A percentile compares a stretch with the other conserved stretches of the same genome.
phyloP scores from a whole-genome alignment of 306 rosid species.

The Cyclanthera cordifolia region DNA sequence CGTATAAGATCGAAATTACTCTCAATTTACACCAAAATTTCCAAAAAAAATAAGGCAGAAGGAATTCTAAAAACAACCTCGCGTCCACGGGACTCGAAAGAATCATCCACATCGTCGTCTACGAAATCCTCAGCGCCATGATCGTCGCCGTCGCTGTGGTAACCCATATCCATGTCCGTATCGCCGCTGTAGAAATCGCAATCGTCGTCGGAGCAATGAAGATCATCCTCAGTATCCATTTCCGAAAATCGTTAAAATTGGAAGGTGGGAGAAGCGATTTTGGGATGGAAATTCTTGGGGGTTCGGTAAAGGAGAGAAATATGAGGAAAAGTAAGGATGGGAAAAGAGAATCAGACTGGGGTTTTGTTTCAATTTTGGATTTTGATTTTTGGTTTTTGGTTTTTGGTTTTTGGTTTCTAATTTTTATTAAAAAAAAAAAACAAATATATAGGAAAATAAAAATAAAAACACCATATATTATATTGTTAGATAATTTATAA shows the following conservation, averaged over 20 bases:
- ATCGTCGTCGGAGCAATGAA: slow-evolving; percentile 84
- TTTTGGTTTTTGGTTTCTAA: too few species aligned
- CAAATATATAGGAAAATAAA: too few species aligned
- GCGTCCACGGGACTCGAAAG: slow-evolving; percentile 45
- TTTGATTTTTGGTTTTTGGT: not conserved
- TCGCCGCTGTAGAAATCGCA: slow-evolving; percentile 60
- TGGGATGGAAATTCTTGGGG: not conserved
- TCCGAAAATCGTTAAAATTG: not conserved
- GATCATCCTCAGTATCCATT: slow-evolving; percentile 85
- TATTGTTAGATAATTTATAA: too few species aligned
- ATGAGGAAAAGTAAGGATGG: not conserved
- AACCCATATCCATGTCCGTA: slow-evolving; percentile 38
- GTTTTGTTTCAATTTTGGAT: not conserved
- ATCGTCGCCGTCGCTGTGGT: slow-evolving; percentile 35
- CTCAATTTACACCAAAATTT: not conserved
- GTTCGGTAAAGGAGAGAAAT: not conserved
- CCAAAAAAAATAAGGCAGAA: not conserved
- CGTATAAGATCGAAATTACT: not conserved
- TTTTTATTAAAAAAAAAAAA: too few species aligned
- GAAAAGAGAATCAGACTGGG: slow-evolving; percentile 8
- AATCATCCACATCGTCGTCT: slow-evolving; percentile 36
- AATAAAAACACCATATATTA: too few species aligned
- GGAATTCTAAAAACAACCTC: slow-evolving; percentile 34
- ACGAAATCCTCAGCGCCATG: slow-evolving; percentile 17
- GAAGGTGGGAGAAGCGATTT: not conserved